Base-by-base conservation (phyloP, 2,329 filamentous ascomycete genomes). In the Arthrinium phaeospermum region DNA sequence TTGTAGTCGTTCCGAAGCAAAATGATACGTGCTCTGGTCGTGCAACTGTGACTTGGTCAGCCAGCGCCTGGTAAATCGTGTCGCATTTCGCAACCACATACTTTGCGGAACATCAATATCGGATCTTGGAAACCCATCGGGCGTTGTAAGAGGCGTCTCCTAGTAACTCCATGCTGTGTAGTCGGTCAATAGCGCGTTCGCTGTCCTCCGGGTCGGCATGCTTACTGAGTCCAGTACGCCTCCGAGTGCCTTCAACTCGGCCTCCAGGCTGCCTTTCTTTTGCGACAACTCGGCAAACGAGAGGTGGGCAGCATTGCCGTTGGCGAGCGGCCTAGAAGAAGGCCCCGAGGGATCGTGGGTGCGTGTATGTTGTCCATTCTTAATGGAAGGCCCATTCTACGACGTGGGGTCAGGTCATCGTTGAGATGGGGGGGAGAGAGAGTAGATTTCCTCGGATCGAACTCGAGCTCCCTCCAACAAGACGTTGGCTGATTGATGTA, bases 81-180 rank as follows among this genome's bases (percentile, higher is more conserved):
- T 13, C 34, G 57, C 34, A 41, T n/a, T n/a, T 37, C 34, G 30
- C 22, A 64, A 4, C 14, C 19, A 24, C 87, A 76, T 90, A 96
- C 94, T 96, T 84, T 98, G 96, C 37, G 96, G 93, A 74, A 99
- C 93, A 81, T 99, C 96, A 75, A 99, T 92, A 82, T 99, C 96
- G 78, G 94, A 92, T 80, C 96, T 90, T 45, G 96, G 96, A 81
- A 94, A 99, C 68, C 96, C 96, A 83, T 98, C 96, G 74, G 91
- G 90, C 19, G 96, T 98, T 34, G 94, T 90, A 51, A 99, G 89
- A 72, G 91, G 88, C 10, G 96, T 98, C 78, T 92, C 92, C 96
- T 99, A 78, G 93, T 92, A 70, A 98, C 96, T 64, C 93, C 91
- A 86, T 98, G 96, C 95, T 98, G 78, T 16, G 45, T 41, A 49